Conservation (phyloP, 2,329 filamentous ascomycete species). For the Sporothrix dimorphospora region DNA sequence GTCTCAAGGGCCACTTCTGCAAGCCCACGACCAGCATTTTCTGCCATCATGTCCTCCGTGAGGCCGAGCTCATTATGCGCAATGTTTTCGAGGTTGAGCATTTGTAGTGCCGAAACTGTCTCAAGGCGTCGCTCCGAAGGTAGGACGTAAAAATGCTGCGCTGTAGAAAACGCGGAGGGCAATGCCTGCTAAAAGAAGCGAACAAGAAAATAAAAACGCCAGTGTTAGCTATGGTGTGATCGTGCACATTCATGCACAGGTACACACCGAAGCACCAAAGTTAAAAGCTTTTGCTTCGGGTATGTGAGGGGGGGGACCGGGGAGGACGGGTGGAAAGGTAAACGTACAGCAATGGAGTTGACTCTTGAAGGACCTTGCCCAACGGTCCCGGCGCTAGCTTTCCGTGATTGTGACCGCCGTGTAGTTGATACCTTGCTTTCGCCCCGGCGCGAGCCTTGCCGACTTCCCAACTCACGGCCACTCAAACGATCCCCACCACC, state of each 20-base stretch:
- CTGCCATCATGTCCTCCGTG: slow-evolving; percentile 86
- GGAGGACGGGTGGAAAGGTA: too few species aligned
- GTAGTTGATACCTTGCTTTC: slow-evolving; percentile 56
- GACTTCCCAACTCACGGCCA: slow-evolving; percentile 55
- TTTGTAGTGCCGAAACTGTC: slow-evolving; percentile 73
- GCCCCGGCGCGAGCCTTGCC: slow-evolving; percentile 53
- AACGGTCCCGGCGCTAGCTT: slow-evolving; percentile 51
- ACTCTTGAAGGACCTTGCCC: slow-evolving; percentile 51
- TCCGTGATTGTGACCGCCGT: slow-evolving; percentile 60
- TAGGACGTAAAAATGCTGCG: slow-evolving; percentile 55
- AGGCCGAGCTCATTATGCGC: slow-evolving; percentile 85
- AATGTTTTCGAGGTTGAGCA: slow-evolving; percentile 90
- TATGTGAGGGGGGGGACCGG: not conserved
- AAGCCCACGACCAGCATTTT: slow-evolving; percentile 87
- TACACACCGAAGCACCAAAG: not conserved
- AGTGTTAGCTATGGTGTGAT: not conserved
- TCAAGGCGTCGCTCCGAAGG: slow-evolving; percentile 62
- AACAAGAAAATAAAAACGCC: not conserved
- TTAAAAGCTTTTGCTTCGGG: not conserved
- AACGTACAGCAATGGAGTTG: slow-evolving; percentile 45
- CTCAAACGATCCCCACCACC: slow-evolving; percentile 49
- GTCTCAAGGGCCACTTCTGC: slow-evolving; percentile 78
- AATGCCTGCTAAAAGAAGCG: slow-evolving; percentile 29
- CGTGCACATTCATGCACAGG: not conserved
- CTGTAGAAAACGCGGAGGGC: slow-evolving; percentile 32